Conservation (phyloP, 148 eudicot species). For the Camellia japonica region DNA sequence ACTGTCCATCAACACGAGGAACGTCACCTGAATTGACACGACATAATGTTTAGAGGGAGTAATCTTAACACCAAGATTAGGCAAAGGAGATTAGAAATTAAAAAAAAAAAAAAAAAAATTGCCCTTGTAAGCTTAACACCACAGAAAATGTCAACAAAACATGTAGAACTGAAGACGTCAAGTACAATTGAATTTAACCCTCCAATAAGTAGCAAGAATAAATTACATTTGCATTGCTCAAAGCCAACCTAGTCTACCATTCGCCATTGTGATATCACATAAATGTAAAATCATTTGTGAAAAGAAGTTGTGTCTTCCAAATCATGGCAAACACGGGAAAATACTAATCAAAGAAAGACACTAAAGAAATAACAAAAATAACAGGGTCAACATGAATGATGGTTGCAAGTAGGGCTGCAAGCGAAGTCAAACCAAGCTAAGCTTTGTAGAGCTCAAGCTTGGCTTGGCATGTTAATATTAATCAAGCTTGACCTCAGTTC, state of each 20-base stretch:
- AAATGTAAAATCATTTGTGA: background rate
- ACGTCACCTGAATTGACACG: conserved; percentile 51
- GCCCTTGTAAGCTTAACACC: background rate
- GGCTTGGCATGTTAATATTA: too few species aligned
- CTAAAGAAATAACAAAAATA: too few species aligned
- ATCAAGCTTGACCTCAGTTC: too few species aligned
- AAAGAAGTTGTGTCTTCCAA: background rate
- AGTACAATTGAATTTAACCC: background rate
- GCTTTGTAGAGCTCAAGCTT: too few species aligned
- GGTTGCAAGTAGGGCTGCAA: too few species aligned
- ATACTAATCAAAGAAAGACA: background rate
- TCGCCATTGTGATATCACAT: background rate
- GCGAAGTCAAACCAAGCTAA: too few species aligned
- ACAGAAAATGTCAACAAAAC: background rate
- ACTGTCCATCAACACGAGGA: conserved; percentile 72
- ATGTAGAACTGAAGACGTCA: background rate
- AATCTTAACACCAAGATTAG: background rate
- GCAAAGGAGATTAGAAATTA: background rate
- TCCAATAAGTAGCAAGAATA: background rate
- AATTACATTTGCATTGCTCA: background rate
- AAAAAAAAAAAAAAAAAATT: background rate
- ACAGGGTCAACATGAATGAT: too few species aligned
- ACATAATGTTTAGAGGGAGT: too few species aligned
- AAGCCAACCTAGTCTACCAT: background rate
- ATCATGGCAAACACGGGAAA: background rate